These are phyloP conservation scores for Paraconiothyrium sp. DNA, from an alignment of 2,329 filamentous ascomycete species.

Conservation along the genomic window DNA sequence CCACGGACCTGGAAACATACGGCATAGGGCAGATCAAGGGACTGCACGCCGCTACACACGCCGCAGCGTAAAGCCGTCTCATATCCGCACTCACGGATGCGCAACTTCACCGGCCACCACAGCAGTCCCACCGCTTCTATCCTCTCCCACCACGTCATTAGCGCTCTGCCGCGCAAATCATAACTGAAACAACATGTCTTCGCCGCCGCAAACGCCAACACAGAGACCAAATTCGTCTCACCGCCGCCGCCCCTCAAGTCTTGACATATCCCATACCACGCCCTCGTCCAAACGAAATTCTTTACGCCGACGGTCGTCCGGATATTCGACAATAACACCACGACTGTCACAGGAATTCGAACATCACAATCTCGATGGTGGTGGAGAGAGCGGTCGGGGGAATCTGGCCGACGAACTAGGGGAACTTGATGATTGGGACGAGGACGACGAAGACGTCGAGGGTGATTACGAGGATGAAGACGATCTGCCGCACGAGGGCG, in stretches of 20 bases:
- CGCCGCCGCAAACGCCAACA: slow-evolving; percentile 54
- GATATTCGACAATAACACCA: slow-evolving; percentile 57
- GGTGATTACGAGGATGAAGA: slow-evolving; percentile 49
- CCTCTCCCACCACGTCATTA: background rate
- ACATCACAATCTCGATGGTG: slow-evolving; percentile 50
- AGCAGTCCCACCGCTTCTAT: background rate
- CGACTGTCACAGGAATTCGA: slow-evolving; percentile 53
- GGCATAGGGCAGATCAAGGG: background rate
- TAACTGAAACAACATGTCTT: slow-evolving; percentile 44
- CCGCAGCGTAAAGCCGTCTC: background rate
- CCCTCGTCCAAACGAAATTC: slow-evolving; percentile 48
- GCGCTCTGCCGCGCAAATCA: slow-evolving; percentile 14
- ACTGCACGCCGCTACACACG: background rate
- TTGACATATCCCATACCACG: slow-evolving; percentile 54
- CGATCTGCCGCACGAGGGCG: slow-evolving; percentile 35
- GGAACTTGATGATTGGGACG: slow-evolving; percentile 68
- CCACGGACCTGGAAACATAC: background rate
- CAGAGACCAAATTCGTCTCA: slow-evolving; percentile 49
- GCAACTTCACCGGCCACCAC: slow-evolving; percentile 6
- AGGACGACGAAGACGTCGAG: slow-evolving; percentile 67
- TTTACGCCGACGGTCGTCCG: slow-evolving; percentile 54
- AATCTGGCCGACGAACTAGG: slow-evolving; percentile 85
- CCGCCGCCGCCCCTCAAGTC: slow-evolving; percentile 52
- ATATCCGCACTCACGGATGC: slow-evolving; percentile 14
- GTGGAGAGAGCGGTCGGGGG: slow-evolving; percentile 68